Evolutionary conservation across 371 early-diverging fungal species (phyloP), one percentile per base, ranked within the genome.

Genomic region (Mortierella sp.): DNA sequence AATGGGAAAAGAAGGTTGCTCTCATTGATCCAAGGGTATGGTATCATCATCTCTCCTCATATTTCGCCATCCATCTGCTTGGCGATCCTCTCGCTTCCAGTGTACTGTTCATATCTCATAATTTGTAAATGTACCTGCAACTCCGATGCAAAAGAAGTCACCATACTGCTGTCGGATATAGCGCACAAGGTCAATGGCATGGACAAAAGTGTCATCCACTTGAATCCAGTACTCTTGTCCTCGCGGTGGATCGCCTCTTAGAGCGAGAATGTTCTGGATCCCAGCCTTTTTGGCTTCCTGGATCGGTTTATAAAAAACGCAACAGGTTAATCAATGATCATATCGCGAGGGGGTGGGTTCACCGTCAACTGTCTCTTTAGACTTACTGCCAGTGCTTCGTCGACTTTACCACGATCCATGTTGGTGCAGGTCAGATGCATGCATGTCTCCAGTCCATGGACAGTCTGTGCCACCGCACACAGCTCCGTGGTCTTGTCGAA

Each of bases 351-450:
- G n/a, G n/a, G n/a, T n/a, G 10, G 34, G 34, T 34, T 34, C 34
- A 34, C 24, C 14, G 9, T 42, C 16, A 14, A 28, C 4, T 27
- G 18, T 49, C 34, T 24, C 34, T 48, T 21, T 4, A 18, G 23
- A 50, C 66, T 61, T 76, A 88, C 89, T 72, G 82, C 69, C 47
- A 98, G 81, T 0, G 96, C 97, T 26, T 79, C 66, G 67, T 97
- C 96, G 34, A 98, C 84, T 64, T 87, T 92, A 41, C 81, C 87
- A n/a, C 87, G 84, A 42, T 91, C 93, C 95, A 97, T 96, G 82
- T 98, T 98, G 61, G 98, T 97, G 78, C 97, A 97, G 0, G 98
- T 97, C 71, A 98, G 81, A 78, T 98, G 98, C 95, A 98, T 94
- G 67, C 93, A 88, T 0, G 96, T 91, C 63, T 96, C 94, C 14